Evolutionary conservation across 169 alveolate species (phyloP).

Genomic region (Prorocentrum cordatum): DNA sequence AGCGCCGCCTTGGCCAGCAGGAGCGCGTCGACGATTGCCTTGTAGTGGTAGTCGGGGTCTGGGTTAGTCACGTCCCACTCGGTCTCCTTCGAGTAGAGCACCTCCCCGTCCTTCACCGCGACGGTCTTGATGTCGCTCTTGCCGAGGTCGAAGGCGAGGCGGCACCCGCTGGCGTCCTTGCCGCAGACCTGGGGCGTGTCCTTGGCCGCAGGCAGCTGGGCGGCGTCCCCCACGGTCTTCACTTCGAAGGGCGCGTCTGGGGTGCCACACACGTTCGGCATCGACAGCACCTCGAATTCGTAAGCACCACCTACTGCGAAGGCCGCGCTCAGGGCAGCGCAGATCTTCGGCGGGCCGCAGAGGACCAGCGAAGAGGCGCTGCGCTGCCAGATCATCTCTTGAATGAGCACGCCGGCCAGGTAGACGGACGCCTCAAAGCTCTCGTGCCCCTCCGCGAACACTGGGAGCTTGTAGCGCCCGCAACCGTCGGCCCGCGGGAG

Average conservation of each 20-base stretch:
- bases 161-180: conserved; percentile 13
- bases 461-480: conserved; percentile 50
- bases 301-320: conserved; percentile 20
- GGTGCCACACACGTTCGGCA: conserved; percentile 47
- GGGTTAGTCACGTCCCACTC: conserved; percentile 64
- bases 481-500: too few relatives aligned
- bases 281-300: conserved; percentile 29
- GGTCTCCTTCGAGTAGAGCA: conserved; percentile 50
- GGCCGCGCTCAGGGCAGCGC: conserved; percentile 16
- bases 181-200: conserved; percentile 50
- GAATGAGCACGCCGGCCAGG: conserved; percentile 25
- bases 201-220: conserved; percentile 11
- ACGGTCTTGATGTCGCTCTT: conserved; percentile 66
- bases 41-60: too few relatives aligned
- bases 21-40: too few relatives aligned
- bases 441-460: conserved; percentile 18
- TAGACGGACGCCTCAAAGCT: conserved; percentile 32
- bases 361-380: conserved; percentile 31
- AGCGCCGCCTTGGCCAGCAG: too few relatives aligned
- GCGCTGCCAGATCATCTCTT: conserved; percentile 67
- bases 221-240: not conserved
- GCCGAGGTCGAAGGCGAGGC: conserved; percentile 32
- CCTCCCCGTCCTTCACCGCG: conserved; percentile 58
- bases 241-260: conserved; percentile 24
- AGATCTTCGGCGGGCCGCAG: conserved; percentile 34